Evolutionary conservation across 345 rosid species (phyloP).

Genomic region (Aurinia saxatilis): DNA sequence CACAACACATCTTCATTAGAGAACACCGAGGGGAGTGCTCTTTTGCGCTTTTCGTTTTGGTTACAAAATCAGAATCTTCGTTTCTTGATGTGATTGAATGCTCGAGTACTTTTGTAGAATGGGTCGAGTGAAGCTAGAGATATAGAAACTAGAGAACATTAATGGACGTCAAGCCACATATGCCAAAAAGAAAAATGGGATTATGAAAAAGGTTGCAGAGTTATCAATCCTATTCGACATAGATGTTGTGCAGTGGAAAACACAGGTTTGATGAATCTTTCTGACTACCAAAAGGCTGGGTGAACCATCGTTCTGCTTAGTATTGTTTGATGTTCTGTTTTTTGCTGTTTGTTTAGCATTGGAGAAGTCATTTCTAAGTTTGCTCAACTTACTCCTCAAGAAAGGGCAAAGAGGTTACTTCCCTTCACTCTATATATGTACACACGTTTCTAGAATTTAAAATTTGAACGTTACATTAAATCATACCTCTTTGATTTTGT

Average conservation of each 20-base stretch:
- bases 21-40: too few species aligned
- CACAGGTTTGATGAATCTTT: conserved; percentile 35
- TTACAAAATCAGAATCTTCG: too few species aligned
- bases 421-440: neutral
- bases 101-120: too few species aligned
- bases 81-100: too few species aligned
- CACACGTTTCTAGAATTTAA: neutral
- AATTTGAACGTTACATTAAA: neutral
- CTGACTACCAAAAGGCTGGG: neutral
- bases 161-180: conserved; percentile 69
- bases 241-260: conserved; percentile 49
- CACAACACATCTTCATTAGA: too few species aligned
- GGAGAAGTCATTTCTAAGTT: conserved; percentile 75
- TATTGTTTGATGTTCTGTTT: conserved; percentile 1
- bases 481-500: neutral
- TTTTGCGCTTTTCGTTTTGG: too few species aligned
- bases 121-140: conserved; percentile 80
- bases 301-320: neutral
- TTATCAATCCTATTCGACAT: conserved; percentile 64
- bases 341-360: conserved; percentile 29
- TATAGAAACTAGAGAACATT: conserved; percentile 56
- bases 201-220: conserved; percentile 72
- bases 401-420: conserved; percentile 69
- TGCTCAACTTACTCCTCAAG: conserved; percentile 74
- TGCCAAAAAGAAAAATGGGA: conserved; percentile 65